These are phyloP conservation scores for Malus hybrid DNA, from an alignment of 331 rosid genomes.

Conservation along the genomic window DNA sequence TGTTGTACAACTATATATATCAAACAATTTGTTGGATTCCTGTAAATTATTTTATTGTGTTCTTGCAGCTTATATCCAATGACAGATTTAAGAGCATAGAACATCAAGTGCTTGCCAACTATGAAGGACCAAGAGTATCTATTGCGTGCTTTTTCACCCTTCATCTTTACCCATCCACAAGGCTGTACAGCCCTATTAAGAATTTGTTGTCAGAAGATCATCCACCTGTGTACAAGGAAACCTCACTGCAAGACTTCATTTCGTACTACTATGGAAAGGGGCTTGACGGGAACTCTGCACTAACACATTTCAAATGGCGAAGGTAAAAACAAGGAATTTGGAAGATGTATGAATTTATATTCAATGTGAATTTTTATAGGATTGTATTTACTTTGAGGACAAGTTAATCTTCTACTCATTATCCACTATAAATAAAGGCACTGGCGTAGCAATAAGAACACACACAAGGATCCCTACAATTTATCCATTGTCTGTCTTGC, in stretches of 20 bases:
- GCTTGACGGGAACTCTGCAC: constrained; percentile 14
- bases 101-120: constrained; percentile 8
- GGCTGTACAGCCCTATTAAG: not conserved
- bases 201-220: not conserved
- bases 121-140: constrained; percentile 1
- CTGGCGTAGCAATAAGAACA: too few species aligned
- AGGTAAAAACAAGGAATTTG: not conserved
- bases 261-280: not conserved
- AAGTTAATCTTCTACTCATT: too few species aligned
- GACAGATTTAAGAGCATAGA: constrained; percentile 11
- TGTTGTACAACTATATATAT: too few species aligned
- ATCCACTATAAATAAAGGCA: too few species aligned
- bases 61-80: constrained; percentile 20
- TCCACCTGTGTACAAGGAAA: constrained; percentile 6
- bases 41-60: not conserved
- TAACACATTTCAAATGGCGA: constrained; percentile 7
- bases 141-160: not conserved
- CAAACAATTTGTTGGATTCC: too few species aligned
- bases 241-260: not conserved
- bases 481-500: too few species aligned
- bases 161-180: not conserved
- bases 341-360: not conserved
- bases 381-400: too few species aligned
- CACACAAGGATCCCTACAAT: too few species aligned
- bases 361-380: too few species aligned